Conservation (phyloP, 2,329 filamentous ascomycete species). For the Harringtonia lauricola region DNA sequence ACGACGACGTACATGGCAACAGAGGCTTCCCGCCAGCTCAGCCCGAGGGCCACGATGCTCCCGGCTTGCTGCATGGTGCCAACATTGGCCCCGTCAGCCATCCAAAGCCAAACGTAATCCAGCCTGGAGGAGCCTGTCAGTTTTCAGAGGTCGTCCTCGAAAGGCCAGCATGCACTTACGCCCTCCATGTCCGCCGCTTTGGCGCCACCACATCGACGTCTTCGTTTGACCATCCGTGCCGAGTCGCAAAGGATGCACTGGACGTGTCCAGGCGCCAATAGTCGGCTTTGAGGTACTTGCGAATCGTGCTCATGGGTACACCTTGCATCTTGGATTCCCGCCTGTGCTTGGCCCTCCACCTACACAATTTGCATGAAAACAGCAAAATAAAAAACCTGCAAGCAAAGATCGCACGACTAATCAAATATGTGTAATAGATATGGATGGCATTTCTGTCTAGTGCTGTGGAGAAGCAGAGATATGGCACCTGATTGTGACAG, state of each 20-base stretch:
- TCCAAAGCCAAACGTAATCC: conserved; percentile 14
- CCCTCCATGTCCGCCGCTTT: background rate
- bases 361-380: no score
- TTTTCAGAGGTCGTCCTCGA: background rate
- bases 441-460: no score
- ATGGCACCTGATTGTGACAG: no score
- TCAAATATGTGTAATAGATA: no score
- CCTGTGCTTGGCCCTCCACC: no score
- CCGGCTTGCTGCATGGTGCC: conserved; percentile 16
- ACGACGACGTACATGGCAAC: conserved; percentile 12
- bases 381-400: no score
- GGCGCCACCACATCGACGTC: conserved; percentile 3
- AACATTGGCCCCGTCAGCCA: conserved; percentile 14
- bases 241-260: conserved; percentile 1
- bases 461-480: no score
- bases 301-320: background rate
- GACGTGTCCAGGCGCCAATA: conserved; percentile 3
- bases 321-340: no score
- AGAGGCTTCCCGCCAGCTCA: conserved; percentile 14
- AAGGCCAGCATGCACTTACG: background rate
- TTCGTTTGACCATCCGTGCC: conserved; percentile 4
- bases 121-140: background rate
- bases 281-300: conserved; percentile 1
- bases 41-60: conserved; percentile 12
- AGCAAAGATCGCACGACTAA: no score